phyloP scores from a whole-genome alignment of 1,139 yeast species.

The Candida pseudoviswanathii region DNA sequence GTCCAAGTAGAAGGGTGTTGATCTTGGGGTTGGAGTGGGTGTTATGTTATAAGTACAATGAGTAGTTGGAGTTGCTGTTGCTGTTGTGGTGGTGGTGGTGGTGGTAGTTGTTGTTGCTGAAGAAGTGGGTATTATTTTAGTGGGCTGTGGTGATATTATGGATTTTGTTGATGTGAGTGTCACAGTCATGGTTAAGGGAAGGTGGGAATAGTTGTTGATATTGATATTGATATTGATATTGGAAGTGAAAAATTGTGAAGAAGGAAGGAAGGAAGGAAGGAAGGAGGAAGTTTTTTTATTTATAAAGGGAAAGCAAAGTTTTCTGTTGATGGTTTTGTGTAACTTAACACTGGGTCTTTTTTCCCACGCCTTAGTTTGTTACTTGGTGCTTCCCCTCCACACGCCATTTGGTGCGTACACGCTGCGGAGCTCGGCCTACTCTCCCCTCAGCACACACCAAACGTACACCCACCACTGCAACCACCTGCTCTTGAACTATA shows the following conservation, averaged over 20 bases:
- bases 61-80: not conserved
- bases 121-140: constrained; percentile 6
- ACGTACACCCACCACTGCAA: no score
- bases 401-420: not conserved
- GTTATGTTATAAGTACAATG: not conserved
- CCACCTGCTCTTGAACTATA: no score
- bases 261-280: not conserved
- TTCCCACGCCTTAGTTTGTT: not conserved
- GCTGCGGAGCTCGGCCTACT: no score
- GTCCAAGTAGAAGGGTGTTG: constrained; percentile 11
- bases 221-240: not conserved
- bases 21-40: constrained; percentile 9
- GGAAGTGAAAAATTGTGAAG: not conserved
- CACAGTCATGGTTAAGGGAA: not conserved
- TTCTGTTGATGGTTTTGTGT: no score
- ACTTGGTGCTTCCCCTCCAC: not conserved
- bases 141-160: constrained; percentile 14
- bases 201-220: not conserved
- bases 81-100: not conserved
- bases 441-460: no score
- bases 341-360: not conserved
- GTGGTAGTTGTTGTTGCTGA: not conserved
- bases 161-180: not conserved
- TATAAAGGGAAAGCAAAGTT: no score
- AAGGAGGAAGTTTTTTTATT: not conserved